Conservation (phyloP, 148 eudicot species). For the Drosera capensis region DNA sequence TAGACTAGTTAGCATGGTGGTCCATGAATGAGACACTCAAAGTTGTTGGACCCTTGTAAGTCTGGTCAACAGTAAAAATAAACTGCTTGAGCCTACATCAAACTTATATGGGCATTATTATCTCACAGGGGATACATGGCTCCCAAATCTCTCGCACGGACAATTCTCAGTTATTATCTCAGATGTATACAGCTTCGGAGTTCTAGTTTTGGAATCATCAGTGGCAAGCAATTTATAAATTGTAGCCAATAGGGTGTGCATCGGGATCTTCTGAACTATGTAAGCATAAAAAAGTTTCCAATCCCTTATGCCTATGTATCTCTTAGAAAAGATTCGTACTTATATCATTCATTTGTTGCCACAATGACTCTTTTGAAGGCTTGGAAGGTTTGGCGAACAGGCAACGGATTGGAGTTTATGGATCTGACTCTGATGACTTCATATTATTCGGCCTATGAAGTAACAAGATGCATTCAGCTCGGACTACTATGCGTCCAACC, state of each 20-base stretch:
- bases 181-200: slow-evolving; percentile 17
- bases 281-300: slow-evolving; percentile 7
- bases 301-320: no score
- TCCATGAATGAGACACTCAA: background rate
- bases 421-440: no score
- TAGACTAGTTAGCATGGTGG: slow-evolving; percentile 1
- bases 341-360: background rate
- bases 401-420: no score
- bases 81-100: background rate
- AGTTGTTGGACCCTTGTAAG: slow-evolving; percentile 30
- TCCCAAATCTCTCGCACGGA: slow-evolving; percentile 12
- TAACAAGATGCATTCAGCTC: no score
- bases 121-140: slow-evolving; percentile 27
- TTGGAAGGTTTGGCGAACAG: no score
- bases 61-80: no score
- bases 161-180: slow-evolving; percentile 12
- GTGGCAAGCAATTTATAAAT: slow-evolving; percentile 10
- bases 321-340: background rate
- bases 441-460: no score
- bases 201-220: slow-evolving; percentile 21
- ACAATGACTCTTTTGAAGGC: background rate
- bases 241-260: background rate
- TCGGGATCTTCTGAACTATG: slow-evolving; percentile 20
- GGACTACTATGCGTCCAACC: no score
- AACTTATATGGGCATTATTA: slow-evolving; percentile 1